Conservation (phyloP, 192 early-diverging fungal species). For the Backusella tarrabulga region DNA sequence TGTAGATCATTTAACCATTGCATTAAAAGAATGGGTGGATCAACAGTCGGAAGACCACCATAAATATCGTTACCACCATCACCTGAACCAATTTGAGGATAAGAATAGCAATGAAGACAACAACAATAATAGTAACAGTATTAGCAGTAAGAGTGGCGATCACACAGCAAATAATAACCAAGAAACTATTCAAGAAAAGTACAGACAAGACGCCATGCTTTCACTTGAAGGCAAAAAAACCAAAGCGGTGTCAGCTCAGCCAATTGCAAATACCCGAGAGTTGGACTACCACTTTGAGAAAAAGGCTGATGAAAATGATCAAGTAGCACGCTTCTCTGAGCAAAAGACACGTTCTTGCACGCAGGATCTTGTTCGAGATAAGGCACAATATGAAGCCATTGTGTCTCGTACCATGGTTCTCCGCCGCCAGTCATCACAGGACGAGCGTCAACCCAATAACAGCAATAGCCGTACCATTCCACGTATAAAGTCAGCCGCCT, state of each 20-base stretch:
- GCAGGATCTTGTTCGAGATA: slow-evolving; percentile 1
- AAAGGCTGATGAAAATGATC: not conserved
- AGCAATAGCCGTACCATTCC: not conserved
- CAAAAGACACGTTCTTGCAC: not conserved
- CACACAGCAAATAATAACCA: not conserved
- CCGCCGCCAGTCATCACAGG: not conserved
- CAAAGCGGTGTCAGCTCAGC: not conserved
- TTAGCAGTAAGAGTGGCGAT: not conserved
- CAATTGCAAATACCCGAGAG: not conserved
- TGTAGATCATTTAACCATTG: slow-evolving; percentile 5
- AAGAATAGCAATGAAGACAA: not conserved
- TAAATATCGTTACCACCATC: not conserved
- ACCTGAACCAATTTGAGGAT: not conserved
- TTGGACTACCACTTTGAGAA: slow-evolving; percentile 12
- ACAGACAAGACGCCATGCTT: slow-evolving; percentile 19
- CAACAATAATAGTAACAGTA: not conserved
- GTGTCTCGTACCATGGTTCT: slow-evolving; percentile 1
- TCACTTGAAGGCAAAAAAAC: slow-evolving; percentile 1
- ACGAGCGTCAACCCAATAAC: not conserved
- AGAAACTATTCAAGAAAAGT: not conserved
- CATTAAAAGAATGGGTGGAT: not conserved
- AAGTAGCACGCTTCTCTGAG: not conserved
- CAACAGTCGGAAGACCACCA: not conserved
- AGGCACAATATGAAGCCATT: slow-evolving; percentile 8
- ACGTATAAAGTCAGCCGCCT: not conserved